These are phyloP conservation scores for Geotrichum restrictum DNA, from an alignment of 1,139 yeast genomes.

Conservation along the genomic window DNA sequence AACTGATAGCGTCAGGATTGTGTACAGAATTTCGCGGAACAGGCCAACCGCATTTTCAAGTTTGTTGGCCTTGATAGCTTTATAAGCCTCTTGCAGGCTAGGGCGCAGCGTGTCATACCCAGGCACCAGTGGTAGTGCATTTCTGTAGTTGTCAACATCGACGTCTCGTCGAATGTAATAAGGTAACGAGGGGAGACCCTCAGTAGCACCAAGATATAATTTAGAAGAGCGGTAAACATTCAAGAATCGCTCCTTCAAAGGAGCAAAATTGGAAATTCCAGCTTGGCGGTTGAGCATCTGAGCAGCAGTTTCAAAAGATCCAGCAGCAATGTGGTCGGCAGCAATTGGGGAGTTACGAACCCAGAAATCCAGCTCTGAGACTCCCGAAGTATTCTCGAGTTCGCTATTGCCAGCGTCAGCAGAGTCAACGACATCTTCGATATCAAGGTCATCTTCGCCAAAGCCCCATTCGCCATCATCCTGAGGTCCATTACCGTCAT, in stretches of 20 bases:
- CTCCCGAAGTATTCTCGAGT: constrained; percentile 40
- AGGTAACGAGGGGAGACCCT: constrained; percentile 65
- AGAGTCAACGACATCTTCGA: constrained; percentile 48
- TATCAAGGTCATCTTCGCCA: constrained; percentile 56
- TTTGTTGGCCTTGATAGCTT: constrained; percentile 75
- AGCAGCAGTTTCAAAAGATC: constrained; percentile 94
- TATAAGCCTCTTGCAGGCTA: constrained; percentile 71
- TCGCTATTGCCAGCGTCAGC: constrained; percentile 39
- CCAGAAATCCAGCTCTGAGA: constrained; percentile 75
- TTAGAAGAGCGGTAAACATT: constrained; percentile 80
- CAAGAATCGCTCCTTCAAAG: constrained; percentile 74
- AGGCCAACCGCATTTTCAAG: constrained; percentile 71
- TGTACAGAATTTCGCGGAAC: constrained; percentile 77
- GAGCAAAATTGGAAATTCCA: constrained; percentile 82
- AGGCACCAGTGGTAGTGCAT: constrained; percentile 63
- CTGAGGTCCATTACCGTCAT: constrained; percentile 36
- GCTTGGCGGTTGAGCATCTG: constrained; percentile 84
- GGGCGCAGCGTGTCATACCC: constrained; percentile 60
- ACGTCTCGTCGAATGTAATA: constrained; percentile 70
- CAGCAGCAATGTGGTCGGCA: constrained; percentile 92
- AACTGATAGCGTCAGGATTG: constrained; percentile 69
- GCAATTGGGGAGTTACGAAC: constrained; percentile 84
- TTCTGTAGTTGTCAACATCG: constrained; percentile 30
- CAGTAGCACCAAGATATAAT: constrained; percentile 68
- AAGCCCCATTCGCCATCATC: constrained; percentile 35